Conservation (phyloP, 2,329 filamentous ascomycete species). For the Aspergillus sp. region DNA sequence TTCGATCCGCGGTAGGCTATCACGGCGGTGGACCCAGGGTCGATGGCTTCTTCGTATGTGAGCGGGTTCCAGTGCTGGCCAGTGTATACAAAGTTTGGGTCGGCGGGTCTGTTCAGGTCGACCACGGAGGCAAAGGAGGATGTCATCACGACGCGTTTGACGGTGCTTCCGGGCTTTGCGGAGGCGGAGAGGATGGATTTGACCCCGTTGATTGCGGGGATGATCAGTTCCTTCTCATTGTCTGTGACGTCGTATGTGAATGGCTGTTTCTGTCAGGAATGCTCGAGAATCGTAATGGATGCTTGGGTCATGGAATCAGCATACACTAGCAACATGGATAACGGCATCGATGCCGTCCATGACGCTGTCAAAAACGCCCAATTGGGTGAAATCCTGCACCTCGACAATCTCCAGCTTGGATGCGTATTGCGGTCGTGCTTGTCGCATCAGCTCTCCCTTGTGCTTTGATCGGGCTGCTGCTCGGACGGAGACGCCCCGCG, state of each 20-base stretch:
- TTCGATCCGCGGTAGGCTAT: slow-evolving; percentile 34
- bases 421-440: slow-evolving; percentile 36
- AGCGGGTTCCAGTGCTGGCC: slow-evolving; percentile 31
- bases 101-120: slow-evolving; percentile 14
- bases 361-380: slow-evolving; percentile 36
- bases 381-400: slow-evolving; percentile 43
- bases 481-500: slow-evolving; percentile 22
- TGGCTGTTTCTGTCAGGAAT: not conserved
- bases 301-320: slow-evolving; percentile 4
- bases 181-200: slow-evolving; percentile 40
- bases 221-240: slow-evolving; percentile 45
- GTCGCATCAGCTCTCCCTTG: slow-evolving; percentile 35
- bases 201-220: slow-evolving; percentile 49
- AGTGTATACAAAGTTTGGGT: slow-evolving; percentile 24
- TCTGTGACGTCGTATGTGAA: slow-evolving; percentile 16
- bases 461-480: slow-evolving; percentile 21
- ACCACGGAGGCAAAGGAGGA: slow-evolving; percentile 32
- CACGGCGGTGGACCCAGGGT: slow-evolving; percentile 19
- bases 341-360: slow-evolving; percentile 45
- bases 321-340: slow-evolving; percentile 47
- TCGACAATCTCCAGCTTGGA: slow-evolving; percentile 43
- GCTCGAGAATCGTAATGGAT: not conserved
- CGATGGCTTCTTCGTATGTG: slow-evolving; percentile 25
- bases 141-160: slow-evolving; percentile 29
- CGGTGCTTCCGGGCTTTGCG: slow-evolving; percentile 10